Evolutionary conservation across 2,329 filamentous ascomycete genomes (phyloP).

Genomic region (Zymoseptoria tritici): DNA sequence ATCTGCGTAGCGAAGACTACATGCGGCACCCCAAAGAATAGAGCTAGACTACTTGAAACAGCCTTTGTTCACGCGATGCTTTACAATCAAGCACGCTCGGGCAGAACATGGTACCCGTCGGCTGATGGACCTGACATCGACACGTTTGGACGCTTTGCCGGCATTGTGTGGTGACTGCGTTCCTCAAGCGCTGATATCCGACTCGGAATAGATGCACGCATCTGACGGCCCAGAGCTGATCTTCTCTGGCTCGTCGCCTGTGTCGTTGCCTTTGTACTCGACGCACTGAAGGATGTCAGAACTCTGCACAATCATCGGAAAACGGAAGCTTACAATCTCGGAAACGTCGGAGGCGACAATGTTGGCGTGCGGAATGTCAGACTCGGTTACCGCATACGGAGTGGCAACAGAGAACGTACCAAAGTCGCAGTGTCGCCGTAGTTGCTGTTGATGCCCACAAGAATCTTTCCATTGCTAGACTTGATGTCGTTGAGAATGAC

Average conservation of each 20-base stretch:
- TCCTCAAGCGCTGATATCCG: slow-evolving; percentile 19
- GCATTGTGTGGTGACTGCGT: too few species aligned
- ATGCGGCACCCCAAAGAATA: neutral
- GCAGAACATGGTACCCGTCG: too few species aligned
- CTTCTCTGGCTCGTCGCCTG: slow-evolving; percentile 29
- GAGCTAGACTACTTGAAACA: neutral
- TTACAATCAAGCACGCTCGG: neutral
- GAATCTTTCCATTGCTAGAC: slow-evolving; percentile 36
- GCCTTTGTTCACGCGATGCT: neutral
- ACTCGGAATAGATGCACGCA: slow-evolving; percentile 27
- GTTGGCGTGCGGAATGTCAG: slow-evolving; percentile 24
- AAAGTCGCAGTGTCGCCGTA: slow-evolving; percentile 13
- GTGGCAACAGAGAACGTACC: neutral
- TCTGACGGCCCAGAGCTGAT: slow-evolving; percentile 26
- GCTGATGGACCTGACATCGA: too few species aligned
- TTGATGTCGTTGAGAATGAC: slow-evolving; percentile 40
- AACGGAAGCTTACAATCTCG: slow-evolving; percentile 18
- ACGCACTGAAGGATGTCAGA: slow-evolving; percentile 1
- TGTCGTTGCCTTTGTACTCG: slow-evolving; percentile 31
- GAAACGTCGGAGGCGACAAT: slow-evolving; percentile 31
- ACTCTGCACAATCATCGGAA: neutral
- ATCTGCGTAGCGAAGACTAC: neutral
- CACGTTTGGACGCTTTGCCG: too few species aligned
- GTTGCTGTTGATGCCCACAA: slow-evolving; percentile 47
- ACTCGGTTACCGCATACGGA: neutral